phyloP scores from a whole-genome alignment of 2,329 filamentous ascomycete species.

The Herpotrichia juniperi region DNA sequence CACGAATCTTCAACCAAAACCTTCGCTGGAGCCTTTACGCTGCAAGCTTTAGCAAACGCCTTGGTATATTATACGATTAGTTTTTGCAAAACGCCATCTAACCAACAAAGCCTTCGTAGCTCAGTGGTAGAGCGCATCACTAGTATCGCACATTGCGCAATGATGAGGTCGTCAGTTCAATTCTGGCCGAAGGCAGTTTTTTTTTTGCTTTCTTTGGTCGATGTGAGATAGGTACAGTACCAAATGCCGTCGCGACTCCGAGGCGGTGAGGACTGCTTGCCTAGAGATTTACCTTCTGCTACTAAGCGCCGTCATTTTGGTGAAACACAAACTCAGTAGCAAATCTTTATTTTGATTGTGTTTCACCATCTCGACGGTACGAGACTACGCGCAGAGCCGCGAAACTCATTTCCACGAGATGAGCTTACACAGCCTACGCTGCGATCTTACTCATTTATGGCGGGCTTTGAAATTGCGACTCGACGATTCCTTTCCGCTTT shows the following conservation, averaged over 20 bases:
- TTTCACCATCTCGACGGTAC: background rate
- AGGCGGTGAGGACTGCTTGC: background rate
- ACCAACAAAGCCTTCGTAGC: constrained; percentile 31
- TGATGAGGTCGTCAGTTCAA: constrained; percentile 48
- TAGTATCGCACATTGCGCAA: constrained; percentile 34
- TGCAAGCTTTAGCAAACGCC: background rate
- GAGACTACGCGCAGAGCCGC: background rate
- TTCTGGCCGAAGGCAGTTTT: constrained; percentile 41
- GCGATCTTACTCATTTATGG: background rate
- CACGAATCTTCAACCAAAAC: background rate
- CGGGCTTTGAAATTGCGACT: constrained; percentile 32
- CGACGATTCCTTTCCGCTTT: constrained; percentile 8
- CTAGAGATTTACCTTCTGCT: background rate
- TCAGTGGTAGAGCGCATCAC: constrained; percentile 48
- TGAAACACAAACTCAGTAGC: background rate
- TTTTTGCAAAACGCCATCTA: background rate
- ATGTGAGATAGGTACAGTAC: no score
- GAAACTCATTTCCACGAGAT: background rate
- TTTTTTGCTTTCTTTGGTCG: constrained; percentile 15
- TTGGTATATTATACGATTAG: background rate
- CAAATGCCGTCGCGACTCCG: no score
- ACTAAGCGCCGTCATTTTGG: background rate
- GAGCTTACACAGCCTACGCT: background rate
- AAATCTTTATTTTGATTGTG: background rate
- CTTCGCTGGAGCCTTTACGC: background rate